Evolutionary conservation across 2,329 filamentous ascomycete genomes (phyloP).

Genomic region (Geosmithia flava): DNA sequence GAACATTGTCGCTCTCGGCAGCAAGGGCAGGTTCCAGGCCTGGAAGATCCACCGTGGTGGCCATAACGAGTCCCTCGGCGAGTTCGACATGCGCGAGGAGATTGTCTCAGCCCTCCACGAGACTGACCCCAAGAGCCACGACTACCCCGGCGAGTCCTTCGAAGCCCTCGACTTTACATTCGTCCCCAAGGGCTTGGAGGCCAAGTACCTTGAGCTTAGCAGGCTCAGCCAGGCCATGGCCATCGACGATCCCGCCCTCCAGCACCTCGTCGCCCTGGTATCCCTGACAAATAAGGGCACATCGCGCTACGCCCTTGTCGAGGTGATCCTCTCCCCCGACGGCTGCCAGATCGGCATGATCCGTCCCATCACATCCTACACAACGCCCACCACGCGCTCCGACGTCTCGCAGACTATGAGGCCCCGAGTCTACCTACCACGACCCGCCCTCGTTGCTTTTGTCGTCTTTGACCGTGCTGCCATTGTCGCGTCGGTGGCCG

Average conservation of each 20-base stretch:
- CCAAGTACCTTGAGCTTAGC: slow-evolving; percentile 36
- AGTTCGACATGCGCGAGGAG: slow-evolving; percentile 55
- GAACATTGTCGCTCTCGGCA: slow-evolving; percentile 68
- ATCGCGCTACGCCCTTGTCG: slow-evolving; percentile 63
- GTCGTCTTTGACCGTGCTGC: slow-evolving; percentile 69
- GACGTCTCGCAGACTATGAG: slow-evolving; percentile 21
- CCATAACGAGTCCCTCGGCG: slow-evolving; percentile 61
- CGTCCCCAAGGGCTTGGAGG: slow-evolving; percentile 38
- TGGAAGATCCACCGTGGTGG: slow-evolving; percentile 89
- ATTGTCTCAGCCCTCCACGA: slow-evolving; percentile 51
- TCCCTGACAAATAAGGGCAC: slow-evolving; percentile 38
- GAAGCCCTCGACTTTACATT: slow-evolving; percentile 74
- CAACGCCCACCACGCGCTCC: slow-evolving; percentile 32
- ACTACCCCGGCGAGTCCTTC: slow-evolving; percentile 45
- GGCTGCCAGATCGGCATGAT: slow-evolving; percentile 49
- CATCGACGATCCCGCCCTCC: slow-evolving; percentile 36
- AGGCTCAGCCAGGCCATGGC: slow-evolving; percentile 36
- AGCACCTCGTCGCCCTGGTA: slow-evolving; percentile 50
- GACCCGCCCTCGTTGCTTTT: slow-evolving; percentile 69
- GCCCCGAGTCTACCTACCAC: slow-evolving; percentile 65
- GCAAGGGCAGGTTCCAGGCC: slow-evolving; percentile 63
- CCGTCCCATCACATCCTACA: slow-evolving; percentile 55
- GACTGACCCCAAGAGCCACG: slow-evolving; percentile 32
- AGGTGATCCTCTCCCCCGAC: slow-evolving; percentile 48
- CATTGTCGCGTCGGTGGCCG: slow-evolving; percentile 61